Evolutionary conservation across 2,329 filamentous ascomycete genomes (phyloP), one percentile per base, ranked within the genome.

Genomic region (Cladophialophora exuberans): DNA sequence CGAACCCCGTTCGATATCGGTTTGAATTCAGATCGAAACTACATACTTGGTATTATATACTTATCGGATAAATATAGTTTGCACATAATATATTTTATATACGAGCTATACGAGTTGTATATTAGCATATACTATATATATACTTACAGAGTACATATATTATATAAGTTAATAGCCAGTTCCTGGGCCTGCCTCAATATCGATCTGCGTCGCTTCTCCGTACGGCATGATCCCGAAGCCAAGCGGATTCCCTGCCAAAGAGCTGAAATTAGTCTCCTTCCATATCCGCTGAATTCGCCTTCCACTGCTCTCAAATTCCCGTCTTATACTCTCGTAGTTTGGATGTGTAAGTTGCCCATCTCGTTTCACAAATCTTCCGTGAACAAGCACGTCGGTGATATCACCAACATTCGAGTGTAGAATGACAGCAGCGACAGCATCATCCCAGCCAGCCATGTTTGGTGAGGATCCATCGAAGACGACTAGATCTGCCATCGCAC

Each of bases 351-450:
- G 59, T 64, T 66, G 72, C 2, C 76, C 69, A 11, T 77, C 71
- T 5, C 70, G 66, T 69, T 83, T 84, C 41, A 67, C 64, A 43
- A 77, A 81, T 51, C 70, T 64, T 0, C 80, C 81, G 47, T 77
- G 73, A 0, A 83, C 74, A 7, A 81, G 54, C 0, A 83, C 81
- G 46, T 78, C 70, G 50, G 75, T 65, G 20, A 84, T 69, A 53
- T 84, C 80, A 0, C 76, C 79, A 3, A 80, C 74, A 49, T 47
- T 41, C n/a, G 73, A 78, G 54, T 84, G 81, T 30, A 84, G 66
- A 22, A 84, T 76, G 1, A 84, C 70, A 0, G 82, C 82, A 0
- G 81, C 81, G 3, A 84, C 72, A 0, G 80, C 79, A 52, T 84
- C 80, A 0, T 77, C 79, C 48, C 48, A 51, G 3, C 48, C 48